phyloP scores from a whole-genome alignment of 2,329 filamentous ascomycete species.

The Corynespora cassiicola region DNA sequence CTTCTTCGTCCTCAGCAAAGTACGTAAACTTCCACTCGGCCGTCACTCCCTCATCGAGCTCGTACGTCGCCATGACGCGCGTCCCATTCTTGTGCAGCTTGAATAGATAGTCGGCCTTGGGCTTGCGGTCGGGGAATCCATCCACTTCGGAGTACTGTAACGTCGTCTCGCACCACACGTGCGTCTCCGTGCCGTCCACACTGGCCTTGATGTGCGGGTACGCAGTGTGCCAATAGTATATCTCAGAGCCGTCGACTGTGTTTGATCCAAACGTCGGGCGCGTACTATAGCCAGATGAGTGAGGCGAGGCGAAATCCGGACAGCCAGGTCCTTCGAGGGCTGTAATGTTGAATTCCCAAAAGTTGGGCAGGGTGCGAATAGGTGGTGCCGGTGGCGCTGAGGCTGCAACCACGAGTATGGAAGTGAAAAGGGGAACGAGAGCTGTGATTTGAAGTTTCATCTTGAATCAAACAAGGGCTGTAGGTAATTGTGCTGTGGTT shows the following conservation, averaged over 20 bases:
- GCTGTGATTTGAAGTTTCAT: no score
- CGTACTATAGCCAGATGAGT: slow-evolving; percentile 5
- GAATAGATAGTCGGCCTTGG: slow-evolving; percentile 16
- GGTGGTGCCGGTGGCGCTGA: no score
- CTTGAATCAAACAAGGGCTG: no score
- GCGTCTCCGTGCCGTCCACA: slow-evolving; percentile 3
- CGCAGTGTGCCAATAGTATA: slow-evolving; percentile 26
- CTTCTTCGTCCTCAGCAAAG: slow-evolving; percentile 11
- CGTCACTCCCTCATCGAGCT: slow-evolving; percentile 19
- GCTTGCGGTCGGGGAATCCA: background rate
- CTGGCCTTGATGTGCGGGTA: slow-evolving; percentile 20
- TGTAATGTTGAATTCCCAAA: slow-evolving; percentile 21
- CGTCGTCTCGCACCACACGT: slow-evolving; percentile 26
- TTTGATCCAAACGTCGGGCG: slow-evolving; percentile 22
- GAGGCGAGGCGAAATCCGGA: slow-evolving; percentile 11
- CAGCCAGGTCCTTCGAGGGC: slow-evolving; percentile 22
- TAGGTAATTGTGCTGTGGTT: no score
- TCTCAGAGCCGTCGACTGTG: slow-evolving; percentile 24
- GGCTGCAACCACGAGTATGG: no score
- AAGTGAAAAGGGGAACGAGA: no score
- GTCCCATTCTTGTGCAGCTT: slow-evolving; percentile 28
- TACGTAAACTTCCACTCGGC: slow-evolving; percentile 22
- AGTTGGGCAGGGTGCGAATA: slow-evolving; percentile 15
- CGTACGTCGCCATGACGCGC: slow-evolving; percentile 14
- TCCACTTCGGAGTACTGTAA: slow-evolving; percentile 19